Evolutionary conservation across 257 asterid species (phyloP).

Genomic region (Rubia yunnanensis): DNA sequence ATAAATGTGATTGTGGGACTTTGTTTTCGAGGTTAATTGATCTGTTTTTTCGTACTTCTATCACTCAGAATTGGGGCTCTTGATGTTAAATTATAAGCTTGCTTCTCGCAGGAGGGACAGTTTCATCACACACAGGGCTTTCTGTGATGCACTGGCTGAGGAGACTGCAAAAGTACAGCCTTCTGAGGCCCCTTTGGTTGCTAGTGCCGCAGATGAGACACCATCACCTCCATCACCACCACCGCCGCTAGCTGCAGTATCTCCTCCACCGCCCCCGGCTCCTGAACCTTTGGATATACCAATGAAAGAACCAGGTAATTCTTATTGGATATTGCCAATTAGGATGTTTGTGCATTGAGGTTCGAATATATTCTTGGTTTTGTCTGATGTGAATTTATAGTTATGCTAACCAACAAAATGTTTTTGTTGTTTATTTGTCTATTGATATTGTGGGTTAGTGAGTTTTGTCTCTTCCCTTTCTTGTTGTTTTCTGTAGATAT

Average conservation of each 20-base stretch:
- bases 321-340: conserved; percentile 14
- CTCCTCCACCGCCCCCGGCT: conserved; percentile 19
- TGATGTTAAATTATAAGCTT: conserved; percentile 5
- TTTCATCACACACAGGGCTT: conserved; percentile 86
- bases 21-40: conserved; percentile 52
- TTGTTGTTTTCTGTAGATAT: conserved; percentile 40
- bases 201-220: conserved; percentile 31
- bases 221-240: conserved; percentile 30
- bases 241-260: conserved; percentile 16
- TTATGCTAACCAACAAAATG: conserved; percentile 14
- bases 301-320: conserved; percentile 47
- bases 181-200: conserved; percentile 18
- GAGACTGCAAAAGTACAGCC: conserved; percentile 53
- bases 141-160: conserved; percentile 75
- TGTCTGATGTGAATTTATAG: conserved; percentile 17
- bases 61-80: background rate
- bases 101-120: conserved; percentile 74
- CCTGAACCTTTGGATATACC: conserved; percentile 27
- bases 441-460: conserved; percentile 28
- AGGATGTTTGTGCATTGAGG: conserved; percentile 13
- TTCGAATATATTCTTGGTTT: conserved; percentile 16
- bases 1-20: conserved; percentile 82
- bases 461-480: conserved; percentile 45
- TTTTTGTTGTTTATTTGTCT: conserved; percentile 29
- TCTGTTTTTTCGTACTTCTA: background rate